These are phyloP conservation scores for Aurantiochytrium sp. DNA, from an alignment of 108 stramenopile genomes.

Conservation along the genomic window DNA sequence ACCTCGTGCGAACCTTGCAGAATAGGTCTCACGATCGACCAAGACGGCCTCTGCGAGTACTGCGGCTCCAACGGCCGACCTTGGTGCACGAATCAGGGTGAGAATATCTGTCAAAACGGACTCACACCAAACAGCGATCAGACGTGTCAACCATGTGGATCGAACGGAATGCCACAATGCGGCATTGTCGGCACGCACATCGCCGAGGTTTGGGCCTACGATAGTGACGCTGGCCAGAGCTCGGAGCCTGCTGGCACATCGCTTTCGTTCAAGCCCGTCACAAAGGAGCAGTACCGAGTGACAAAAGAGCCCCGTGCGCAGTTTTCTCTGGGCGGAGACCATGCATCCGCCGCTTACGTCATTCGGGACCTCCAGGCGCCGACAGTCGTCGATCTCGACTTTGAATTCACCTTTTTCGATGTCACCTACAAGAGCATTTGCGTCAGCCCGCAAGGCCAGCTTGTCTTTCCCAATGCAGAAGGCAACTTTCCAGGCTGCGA, in stretches of 20 bases:
- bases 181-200: background rate
- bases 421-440: background rate
- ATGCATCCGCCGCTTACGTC: background rate
- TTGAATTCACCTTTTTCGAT: background rate
- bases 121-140: background rate
- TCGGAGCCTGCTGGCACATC: background rate
- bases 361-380: background rate
- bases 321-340: no score
- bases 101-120: background rate
- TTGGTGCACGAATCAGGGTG: background rate
- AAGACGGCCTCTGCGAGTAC: background rate
- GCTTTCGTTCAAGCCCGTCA: background rate
- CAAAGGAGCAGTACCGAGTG: background rate
- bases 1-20: background rate
- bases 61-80: background rate
- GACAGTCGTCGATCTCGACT: background rate
- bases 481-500: background rate
- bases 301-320: background rate
- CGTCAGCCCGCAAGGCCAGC: background rate
- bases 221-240: background rate
- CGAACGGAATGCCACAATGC: background rate
- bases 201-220: background rate
- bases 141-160: background rate
- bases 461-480: background rate
- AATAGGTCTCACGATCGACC: background rate